Conservation (phyloP, 768 basidiomycete genomes). For the Sarcodon sp. region DNA sequence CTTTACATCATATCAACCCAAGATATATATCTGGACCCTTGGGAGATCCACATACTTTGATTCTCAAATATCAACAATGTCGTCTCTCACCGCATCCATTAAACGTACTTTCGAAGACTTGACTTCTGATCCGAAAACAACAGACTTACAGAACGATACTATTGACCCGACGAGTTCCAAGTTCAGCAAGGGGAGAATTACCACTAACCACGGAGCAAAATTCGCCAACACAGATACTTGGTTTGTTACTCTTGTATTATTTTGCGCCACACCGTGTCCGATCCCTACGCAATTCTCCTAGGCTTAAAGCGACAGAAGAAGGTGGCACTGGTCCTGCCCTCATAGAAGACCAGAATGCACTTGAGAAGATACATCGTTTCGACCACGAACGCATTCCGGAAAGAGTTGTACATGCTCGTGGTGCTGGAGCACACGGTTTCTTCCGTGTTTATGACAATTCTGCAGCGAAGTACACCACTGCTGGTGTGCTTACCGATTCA, state of each 20-base stretch:
- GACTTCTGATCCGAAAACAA: slow-evolving; percentile 7
- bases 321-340: slow-evolving; percentile 50
- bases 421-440: slow-evolving; percentile 70
- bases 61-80: background rate
- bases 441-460: slow-evolving; percentile 57
- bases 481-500: slow-evolving; percentile 61
- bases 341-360: slow-evolving; percentile 65
- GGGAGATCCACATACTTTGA: too few species aligned
- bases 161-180: slow-evolving; percentile 14
- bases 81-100: background rate
- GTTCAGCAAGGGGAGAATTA: slow-evolving; percentile 20
- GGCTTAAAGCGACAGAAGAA: slow-evolving; percentile 41
- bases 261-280: background rate
- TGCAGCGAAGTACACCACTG: slow-evolving; percentile 59
- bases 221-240: slow-evolving; percentile 56
- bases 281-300: slow-evolving; percentile 11
- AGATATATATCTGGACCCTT: too few species aligned
- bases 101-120: background rate
- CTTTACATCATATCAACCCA: too few species aligned
- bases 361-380: slow-evolving; percentile 69
- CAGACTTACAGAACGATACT: slow-evolving; percentile 16
- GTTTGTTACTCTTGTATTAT: slow-evolving; percentile 17
- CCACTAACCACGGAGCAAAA: slow-evolving; percentile 50
- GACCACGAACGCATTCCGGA: slow-evolving; percentile 89
- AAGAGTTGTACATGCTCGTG: slow-evolving; percentile 64